Conservation (phyloP, 495 filamentous ascomycete genomes). For the Aspergillus olivimuriae region DNA sequence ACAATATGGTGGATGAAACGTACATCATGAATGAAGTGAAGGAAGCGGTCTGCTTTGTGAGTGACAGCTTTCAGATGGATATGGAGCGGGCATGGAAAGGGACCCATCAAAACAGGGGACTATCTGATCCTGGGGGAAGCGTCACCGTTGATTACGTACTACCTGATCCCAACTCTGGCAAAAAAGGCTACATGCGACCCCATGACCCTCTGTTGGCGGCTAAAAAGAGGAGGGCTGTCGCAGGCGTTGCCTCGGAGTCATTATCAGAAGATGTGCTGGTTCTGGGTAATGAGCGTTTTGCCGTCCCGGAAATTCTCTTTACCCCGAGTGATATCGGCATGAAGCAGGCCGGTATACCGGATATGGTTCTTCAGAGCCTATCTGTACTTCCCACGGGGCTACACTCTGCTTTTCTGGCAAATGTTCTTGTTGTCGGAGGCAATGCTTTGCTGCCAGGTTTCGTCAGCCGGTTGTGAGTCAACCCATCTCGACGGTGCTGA, state of each 20-base stretch:
- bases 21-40: conserved; percentile 95
- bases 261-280: conserved; percentile 76
- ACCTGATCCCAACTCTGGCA: conserved; percentile 76
- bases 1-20: conserved; percentile 89
- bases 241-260: conserved; percentile 46
- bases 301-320: conserved; percentile 86
- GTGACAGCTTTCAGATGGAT: conserved; percentile 67
- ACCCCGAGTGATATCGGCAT: conserved; percentile 81
- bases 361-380: conserved; percentile 74
- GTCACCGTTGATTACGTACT: conserved; percentile 89
- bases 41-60: conserved; percentile 81
- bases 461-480: conserved; percentile 61
- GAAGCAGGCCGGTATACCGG: conserved; percentile 74
- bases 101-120: conserved; percentile 45
- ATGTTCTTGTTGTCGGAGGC: conserved; percentile 84
- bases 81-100: conserved; percentile 82
- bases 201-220: conserved; percentile 62
- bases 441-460: conserved; percentile 77
- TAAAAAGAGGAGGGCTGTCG: conserved; percentile 48
- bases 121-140: conserved; percentile 45
- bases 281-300: conserved; percentile 85
- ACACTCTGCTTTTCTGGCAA: conserved; percentile 74
- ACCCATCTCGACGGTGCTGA: too few relatives aligned
- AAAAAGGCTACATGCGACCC: conserved; percentile 65
- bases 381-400: conserved; percentile 67